Evolutionary conservation across 805 yeast genomes (phyloP).

Genomic region (Kazachstania martiniae): DNA sequence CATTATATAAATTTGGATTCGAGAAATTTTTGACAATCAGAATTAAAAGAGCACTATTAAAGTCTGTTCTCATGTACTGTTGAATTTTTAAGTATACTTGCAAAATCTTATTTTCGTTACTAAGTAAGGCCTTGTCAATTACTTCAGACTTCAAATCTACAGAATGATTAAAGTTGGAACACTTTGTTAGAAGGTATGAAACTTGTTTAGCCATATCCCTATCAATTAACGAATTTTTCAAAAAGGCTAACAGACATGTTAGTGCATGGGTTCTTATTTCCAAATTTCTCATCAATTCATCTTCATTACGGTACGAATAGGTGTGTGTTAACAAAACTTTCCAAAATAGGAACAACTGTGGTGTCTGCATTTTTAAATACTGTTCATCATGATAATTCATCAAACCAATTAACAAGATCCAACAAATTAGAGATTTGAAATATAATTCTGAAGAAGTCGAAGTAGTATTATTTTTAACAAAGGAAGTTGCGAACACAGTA

Average conservation of each 20-base stretch:
- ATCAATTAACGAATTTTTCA: conserved; percentile 32
- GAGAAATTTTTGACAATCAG: conserved; percentile 34
- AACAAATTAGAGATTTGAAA: conserved; percentile 36
- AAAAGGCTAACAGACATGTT: conserved; percentile 44
- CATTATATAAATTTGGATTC: conserved; percentile 31
- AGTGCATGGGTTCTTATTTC: conserved; percentile 51
- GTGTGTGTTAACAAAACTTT: conserved; percentile 44
- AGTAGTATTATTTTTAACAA: conserved; percentile 30
- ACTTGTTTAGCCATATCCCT: conserved; percentile 35
- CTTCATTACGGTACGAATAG: conserved; percentile 31
- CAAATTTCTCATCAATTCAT: conserved; percentile 30
- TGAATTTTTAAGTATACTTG: conserved; percentile 35
- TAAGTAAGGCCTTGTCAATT: conserved; percentile 24
- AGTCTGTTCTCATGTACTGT: conserved; percentile 25
- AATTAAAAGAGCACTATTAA: conserved; percentile 33
- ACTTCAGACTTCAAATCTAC: conserved; percentile 17
- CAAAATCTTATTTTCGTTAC: conserved; percentile 34
- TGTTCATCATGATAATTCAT: conserved; percentile 46
- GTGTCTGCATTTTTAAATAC: conserved; percentile 42
- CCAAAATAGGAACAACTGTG: conserved; percentile 57
- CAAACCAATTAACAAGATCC: conserved; percentile 55
- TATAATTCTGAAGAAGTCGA: conserved; percentile 25
- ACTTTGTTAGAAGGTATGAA: conserved; percentile 39
- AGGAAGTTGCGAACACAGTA: conserved; percentile 34
- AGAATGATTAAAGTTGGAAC: conserved; percentile 26